A percentile compares a stretch with the other conserved stretches of the same genome.
Evolutionary conservation across 805 yeast species (phyloP).

Genomic region (Jamesozyma lodderae): DNA sequence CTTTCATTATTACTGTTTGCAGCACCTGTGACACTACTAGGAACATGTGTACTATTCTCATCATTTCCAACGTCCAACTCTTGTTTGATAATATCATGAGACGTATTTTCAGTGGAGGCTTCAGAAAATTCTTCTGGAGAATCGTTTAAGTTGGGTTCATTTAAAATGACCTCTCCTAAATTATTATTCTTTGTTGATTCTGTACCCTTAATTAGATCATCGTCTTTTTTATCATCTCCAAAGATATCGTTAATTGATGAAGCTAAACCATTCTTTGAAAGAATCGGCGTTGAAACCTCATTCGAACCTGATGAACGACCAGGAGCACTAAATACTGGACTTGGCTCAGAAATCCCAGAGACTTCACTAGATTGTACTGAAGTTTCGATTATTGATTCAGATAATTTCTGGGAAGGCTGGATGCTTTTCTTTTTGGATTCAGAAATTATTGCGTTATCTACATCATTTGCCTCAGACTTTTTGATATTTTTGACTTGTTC

Average conservation of each 20-base stretch:
- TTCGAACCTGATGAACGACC: too few relatives aligned
- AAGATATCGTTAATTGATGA: slow-evolving; percentile 23
- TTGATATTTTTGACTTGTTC: too few relatives aligned
- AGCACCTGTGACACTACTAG: not conserved
- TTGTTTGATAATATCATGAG: not conserved
- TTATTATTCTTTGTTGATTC: not conserved
- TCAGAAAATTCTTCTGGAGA: not conserved
- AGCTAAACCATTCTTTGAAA: not conserved
- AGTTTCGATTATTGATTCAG: too few relatives aligned
- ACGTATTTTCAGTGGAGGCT: too few relatives aligned
- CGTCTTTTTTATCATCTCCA: slow-evolving; percentile 8
- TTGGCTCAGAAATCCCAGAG: too few relatives aligned
- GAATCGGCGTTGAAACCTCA: too few relatives aligned
- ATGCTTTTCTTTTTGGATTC: too few relatives aligned
- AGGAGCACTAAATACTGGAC: too few relatives aligned
- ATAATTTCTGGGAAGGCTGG: too few relatives aligned
- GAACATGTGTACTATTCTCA: not conserved
- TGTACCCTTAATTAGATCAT: slow-evolving; percentile 6
- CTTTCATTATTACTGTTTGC: not conserved
- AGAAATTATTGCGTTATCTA: too few relatives aligned
- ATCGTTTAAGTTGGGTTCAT: not conserved
- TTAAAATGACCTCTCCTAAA: not conserved
- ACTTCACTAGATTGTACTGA: too few relatives aligned
- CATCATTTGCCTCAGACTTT: too few relatives aligned
- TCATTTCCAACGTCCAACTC: not conserved